Evolutionary conservation across 768 basidiomycete genomes (phyloP).

Genomic region (Psilocybe cubensis): DNA sequence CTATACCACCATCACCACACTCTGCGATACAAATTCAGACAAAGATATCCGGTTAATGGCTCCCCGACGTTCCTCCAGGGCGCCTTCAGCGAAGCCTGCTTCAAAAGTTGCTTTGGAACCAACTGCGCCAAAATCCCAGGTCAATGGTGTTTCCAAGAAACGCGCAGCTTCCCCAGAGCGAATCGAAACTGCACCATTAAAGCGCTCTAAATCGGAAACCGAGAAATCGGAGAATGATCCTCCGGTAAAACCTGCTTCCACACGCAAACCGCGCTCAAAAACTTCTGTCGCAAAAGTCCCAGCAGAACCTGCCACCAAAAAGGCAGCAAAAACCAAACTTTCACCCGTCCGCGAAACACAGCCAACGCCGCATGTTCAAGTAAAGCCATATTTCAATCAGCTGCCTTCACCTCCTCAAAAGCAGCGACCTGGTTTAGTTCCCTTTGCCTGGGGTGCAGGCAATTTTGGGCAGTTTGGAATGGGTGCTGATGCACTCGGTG

Average conservation of each 20-base stretch:
- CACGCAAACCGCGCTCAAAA: constrained; percentile 30
- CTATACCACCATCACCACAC: not conserved
- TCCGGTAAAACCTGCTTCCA: constrained; percentile 24
- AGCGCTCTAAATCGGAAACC: constrained; percentile 47
- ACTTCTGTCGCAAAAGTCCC: constrained; percentile 11
- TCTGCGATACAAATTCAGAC: not conserved
- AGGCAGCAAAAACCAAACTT: constrained; percentile 22
- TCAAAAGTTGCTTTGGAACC: constrained; percentile 33
- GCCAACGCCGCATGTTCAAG: constrained; percentile 28
- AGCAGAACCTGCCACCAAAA: constrained; percentile 16
- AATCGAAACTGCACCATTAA: constrained; percentile 46
- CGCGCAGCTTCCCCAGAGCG: constrained; percentile 56
- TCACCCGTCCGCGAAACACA: constrained; percentile 24
- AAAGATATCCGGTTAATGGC: constrained; percentile 30
- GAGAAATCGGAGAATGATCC: constrained; percentile 50
- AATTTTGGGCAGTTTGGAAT: constrained; percentile 97
- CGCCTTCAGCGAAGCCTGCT: constrained; percentile 47
- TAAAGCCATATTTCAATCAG: constrained; percentile 65
- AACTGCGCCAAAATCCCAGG: constrained; percentile 34
- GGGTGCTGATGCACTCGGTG: constrained; percentile 73
- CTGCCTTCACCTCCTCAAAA: constrained; percentile 62
- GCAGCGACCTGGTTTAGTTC: constrained; percentile 64
- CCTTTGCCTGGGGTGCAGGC: constrained; percentile 91
- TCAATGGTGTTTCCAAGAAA: constrained; percentile 42
- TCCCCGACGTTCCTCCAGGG: constrained; percentile 57